Base-by-base conservation (phyloP, 2,329 filamentous ascomycete genomes). In the Cladorrhinum sp. region DNA sequence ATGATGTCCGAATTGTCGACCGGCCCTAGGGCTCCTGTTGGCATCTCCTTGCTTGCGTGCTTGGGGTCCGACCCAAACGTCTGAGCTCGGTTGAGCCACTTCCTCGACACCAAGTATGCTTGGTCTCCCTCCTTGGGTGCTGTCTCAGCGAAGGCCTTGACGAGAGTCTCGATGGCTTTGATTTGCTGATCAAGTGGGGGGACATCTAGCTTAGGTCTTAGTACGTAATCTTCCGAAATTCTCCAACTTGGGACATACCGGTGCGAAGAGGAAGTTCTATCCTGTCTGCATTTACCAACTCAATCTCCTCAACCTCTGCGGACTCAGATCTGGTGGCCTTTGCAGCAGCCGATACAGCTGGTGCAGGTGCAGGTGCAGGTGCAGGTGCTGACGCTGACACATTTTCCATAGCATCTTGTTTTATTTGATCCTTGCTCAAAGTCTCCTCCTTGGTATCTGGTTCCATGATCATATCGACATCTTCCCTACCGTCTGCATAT, bases 1-100 rank as follows among this genome's bases (percentile, higher is more conserved):
- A 93, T 86, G 62, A 97, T 87, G 70, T 93, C 89, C 0, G 89
- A 86, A 71, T 97, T 97, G 78, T 97, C 92, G 30, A 98, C 84
- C 0, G 91, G 90, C 1, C 92, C 92, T 59, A 95, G 82, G 7
- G 77, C 68, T 3, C 85, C 82, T 61, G 87, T 82, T 10, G 80
- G 72, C n/a, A 80, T 76, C 64, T 90, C 89, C 62, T 84, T 81
- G 64, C 82, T 79, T 20, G 79, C 80, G 56, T 81, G 75, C 60
- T 83, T 81, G 16, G 79, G 74, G n/a, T 85, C 82, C 8, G 83
- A 80, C 54, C 84, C 84, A 59, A 90, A 80, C 23, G 89, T 83
- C 62, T 88, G 79, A 2, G 95, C 91, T 62, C 86, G 84, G 60
- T 83, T 81, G 33, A 97, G 81, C 95, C 95, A 98, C 62, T 81